Conservation (phyloP, 129 eudicot species). For the Kitagawia praeruptora region DNA sequence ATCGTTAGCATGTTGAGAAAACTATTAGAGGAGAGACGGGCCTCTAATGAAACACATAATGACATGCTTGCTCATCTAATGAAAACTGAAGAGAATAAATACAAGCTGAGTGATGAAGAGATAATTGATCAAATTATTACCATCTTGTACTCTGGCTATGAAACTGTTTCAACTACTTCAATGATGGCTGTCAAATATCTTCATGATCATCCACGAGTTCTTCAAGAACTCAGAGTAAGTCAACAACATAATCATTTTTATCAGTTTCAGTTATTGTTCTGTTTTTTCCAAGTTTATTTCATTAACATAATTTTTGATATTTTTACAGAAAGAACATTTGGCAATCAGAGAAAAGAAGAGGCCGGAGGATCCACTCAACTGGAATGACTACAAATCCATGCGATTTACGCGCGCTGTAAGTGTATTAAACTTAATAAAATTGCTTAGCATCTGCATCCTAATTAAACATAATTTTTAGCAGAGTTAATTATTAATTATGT, state of each 20-base stretch:
- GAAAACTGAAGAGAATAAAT: conserved; percentile 53
- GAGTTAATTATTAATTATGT: not conserved
- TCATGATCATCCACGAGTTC: conserved; percentile 90
- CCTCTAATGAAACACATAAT: conserved; percentile 34
- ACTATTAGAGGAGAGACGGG: conserved; percentile 59
- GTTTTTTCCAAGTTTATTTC: not conserved
- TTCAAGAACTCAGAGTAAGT: conserved; percentile 90
- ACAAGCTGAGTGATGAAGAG: conserved; percentile 79
- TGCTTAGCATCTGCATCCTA: not conserved
- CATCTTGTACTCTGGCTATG: conserved; percentile 89
- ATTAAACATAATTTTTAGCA: not conserved
- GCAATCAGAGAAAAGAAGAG: conserved; percentile 74
- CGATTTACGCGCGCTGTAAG: conserved; percentile 96
- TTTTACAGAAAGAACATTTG: conserved; percentile 81
- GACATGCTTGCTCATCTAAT: conserved; percentile 78
- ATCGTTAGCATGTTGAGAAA: conserved; percentile 52
- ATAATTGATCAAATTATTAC: conserved; percentile 91
- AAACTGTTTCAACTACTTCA: conserved; percentile 96
- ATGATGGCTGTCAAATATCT: conserved; percentile 99
- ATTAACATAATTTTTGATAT: not conserved
- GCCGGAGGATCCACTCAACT: conserved; percentile 76
- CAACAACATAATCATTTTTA: not conserved
- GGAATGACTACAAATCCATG: conserved; percentile 90
- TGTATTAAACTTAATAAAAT: conserved; percentile 14
- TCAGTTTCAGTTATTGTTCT: not conserved